Percentiles rank a stretch among this genome's conserved stretches.
phyloP scores from a whole-genome alignment of 768 basidiomycete species.

The Pisolithus microcarpus region DNA sequence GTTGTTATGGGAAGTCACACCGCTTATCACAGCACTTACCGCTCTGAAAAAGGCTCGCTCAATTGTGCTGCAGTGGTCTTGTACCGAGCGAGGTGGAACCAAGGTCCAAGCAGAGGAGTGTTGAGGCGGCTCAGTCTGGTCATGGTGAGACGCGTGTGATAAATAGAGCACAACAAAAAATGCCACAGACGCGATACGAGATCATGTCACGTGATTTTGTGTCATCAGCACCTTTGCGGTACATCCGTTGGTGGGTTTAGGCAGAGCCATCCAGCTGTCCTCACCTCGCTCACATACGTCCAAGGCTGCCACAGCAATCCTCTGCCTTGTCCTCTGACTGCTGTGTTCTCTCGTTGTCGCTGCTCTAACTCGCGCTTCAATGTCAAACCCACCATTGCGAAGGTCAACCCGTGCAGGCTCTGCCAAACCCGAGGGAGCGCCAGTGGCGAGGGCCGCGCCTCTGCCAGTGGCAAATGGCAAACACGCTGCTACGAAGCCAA shows the following conservation, averaged over 20 bases:
- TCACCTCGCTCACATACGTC: not conserved
- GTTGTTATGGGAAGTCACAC: not conserved
- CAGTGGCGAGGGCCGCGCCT: constrained; percentile 23
- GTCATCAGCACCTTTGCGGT: not conserved
- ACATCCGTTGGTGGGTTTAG: not conserved
- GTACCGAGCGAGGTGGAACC: not conserved
- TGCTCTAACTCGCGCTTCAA: constrained; percentile 19
- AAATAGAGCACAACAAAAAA: not conserved
- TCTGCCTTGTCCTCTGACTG: not conserved
- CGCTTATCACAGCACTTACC: not conserved
- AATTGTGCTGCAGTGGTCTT: too few species aligned
- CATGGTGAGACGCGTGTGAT: too few species aligned
- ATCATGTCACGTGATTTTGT: not conserved
- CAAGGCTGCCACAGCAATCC: not conserved
- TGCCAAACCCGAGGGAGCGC: constrained; percentile 30
- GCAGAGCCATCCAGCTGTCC: not conserved
- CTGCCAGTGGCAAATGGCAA: constrained; percentile 22
- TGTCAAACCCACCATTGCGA: constrained; percentile 35
- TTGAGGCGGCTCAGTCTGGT: not conserved
- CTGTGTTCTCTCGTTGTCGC: not conserved
- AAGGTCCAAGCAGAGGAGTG: too few species aligned
- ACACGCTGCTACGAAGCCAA: constrained; percentile 31
- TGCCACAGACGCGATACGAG: constrained; percentile 1
- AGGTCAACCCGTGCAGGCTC: constrained; percentile 50
- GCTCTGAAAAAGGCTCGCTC: not conserved